Evolutionary conservation across 169 alveolate species (phyloP).

Genomic region (Babesia caballi): DNA sequence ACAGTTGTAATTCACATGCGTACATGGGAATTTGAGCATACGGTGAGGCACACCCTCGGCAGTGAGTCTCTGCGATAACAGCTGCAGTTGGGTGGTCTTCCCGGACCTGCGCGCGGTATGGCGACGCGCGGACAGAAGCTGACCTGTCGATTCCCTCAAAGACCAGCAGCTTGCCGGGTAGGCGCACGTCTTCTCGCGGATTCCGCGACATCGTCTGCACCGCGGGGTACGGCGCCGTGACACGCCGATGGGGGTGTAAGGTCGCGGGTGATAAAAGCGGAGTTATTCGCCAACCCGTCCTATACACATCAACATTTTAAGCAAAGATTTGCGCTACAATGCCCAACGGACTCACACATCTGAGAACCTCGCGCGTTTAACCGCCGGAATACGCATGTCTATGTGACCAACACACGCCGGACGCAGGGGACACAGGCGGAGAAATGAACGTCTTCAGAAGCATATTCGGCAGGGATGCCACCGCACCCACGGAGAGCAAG

Average conservation of each 20-base stretch:
- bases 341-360: neutral
- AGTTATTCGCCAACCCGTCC: no score
- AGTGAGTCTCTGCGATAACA: conserved; percentile 69
- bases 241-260: conserved; percentile 21
- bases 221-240: neutral
- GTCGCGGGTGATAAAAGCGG: no score
- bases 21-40: conserved; percentile 81
- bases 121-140: neutral
- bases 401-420: neutral
- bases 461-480: no score
- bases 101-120: conserved; percentile 81
- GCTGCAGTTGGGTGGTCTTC: conserved; percentile 84
- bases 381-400: neutral
- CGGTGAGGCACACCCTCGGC: conserved; percentile 63
- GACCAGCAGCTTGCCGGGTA: conserved; percentile 88
- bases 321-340: no score
- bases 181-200: conserved; percentile 1
- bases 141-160: conserved; percentile 93
- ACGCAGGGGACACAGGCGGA: neutral
- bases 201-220: conserved; percentile 10
- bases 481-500: no score
- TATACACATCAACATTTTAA: no score
- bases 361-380: neutral
- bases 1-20: conserved; percentile 6
- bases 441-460: neutral